Evolutionary conservation across 352 stramenopile species (phyloP).

Genomic region (Lagenidium giganteum): DNA sequence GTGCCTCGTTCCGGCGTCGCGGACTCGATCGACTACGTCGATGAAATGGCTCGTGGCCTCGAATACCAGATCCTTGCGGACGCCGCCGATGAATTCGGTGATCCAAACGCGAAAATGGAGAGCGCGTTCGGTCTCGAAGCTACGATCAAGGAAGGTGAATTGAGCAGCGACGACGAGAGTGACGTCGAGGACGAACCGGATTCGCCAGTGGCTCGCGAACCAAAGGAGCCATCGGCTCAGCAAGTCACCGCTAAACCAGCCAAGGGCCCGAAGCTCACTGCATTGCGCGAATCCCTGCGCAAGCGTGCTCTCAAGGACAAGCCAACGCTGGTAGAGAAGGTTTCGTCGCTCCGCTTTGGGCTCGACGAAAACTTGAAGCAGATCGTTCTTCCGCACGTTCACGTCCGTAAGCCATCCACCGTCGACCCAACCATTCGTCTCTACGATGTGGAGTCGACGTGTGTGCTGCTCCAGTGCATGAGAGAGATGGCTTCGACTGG

Average conservation of each 20-base stretch:
- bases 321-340: slow-evolving; percentile 32
- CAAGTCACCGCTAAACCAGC: slow-evolving; percentile 25
- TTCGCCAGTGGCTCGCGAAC: slow-evolving; percentile 2
- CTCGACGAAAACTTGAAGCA: slow-evolving; percentile 65
- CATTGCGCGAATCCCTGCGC: slow-evolving; percentile 47
- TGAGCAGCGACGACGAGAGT: slow-evolving; percentile 43
- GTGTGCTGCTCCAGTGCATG: slow-evolving; percentile 74
- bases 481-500: slow-evolving; percentile 78
- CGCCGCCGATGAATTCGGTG: too few species aligned
- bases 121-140: slow-evolving; percentile 4
- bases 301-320: slow-evolving; percentile 34
- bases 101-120: slow-evolving; percentile 18
- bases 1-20: slow-evolving; percentile 38
- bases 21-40: slow-evolving; percentile 62
- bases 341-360: slow-evolving; percentile 36
- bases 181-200: slow-evolving; percentile 18
- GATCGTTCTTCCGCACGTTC: slow-evolving; percentile 63
- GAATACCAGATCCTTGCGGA: slow-evolving; percentile 50
- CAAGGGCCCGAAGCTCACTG: slow-evolving; percentile 50
- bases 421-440: slow-evolving; percentile 77
- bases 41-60: slow-evolving; percentile 57
- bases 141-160: slow-evolving; percentile 20
- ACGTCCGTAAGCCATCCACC: slow-evolving; percentile 69
- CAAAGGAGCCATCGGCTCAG: neutral
- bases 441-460: slow-evolving; percentile 79